Percentiles rank a stretch among this genome's conserved stretches.
phyloP scores from a whole-genome alignment of 148 eudicot genomes.

The Beta vulgaris region DNA sequence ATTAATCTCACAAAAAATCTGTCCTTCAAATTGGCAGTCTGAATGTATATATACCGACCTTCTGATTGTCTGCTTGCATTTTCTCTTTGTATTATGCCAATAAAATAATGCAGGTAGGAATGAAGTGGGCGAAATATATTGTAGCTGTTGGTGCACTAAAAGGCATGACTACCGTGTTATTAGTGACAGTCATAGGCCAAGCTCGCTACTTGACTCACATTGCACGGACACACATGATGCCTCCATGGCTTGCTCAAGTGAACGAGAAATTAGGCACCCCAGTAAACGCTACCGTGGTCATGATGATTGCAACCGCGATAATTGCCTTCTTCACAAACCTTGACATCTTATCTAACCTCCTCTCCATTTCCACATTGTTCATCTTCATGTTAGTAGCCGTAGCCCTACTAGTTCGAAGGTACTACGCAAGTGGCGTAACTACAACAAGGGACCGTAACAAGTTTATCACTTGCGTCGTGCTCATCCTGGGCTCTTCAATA shows the following conservation, averaged over 20 bases:
- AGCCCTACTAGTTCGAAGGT: slow-evolving; percentile 46
- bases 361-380: slow-evolving; percentile 54
- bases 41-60: too few species aligned
- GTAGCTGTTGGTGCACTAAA: slow-evolving; percentile 49
- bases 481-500: slow-evolving; percentile 46
- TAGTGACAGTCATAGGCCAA: slow-evolving; percentile 40
- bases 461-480: slow-evolving; percentile 29
- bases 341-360: slow-evolving; percentile 41
- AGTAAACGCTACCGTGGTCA: slow-evolving; percentile 42
- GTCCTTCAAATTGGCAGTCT: too few species aligned
- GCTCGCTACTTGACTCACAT: slow-evolving; percentile 59
- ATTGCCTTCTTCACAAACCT: slow-evolving; percentile 49
- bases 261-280: slow-evolving; percentile 47
- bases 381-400: slow-evolving; percentile 51
- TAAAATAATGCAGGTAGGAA: slow-evolving; percentile 29
- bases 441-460: slow-evolving; percentile 39
- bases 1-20: too few species aligned
- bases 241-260: slow-evolving; percentile 44
- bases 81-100: not conserved
- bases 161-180: slow-evolving; percentile 57
- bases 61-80: not conserved
- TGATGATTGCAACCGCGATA: slow-evolving; percentile 35
- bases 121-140: slow-evolving; percentile 50
- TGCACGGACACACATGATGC: slow-evolving; percentile 55
- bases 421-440: slow-evolving; percentile 48